Base-by-base conservation (phyloP, 2,329 filamentous ascomycete genomes). In the Fusarium compactum region DNA sequence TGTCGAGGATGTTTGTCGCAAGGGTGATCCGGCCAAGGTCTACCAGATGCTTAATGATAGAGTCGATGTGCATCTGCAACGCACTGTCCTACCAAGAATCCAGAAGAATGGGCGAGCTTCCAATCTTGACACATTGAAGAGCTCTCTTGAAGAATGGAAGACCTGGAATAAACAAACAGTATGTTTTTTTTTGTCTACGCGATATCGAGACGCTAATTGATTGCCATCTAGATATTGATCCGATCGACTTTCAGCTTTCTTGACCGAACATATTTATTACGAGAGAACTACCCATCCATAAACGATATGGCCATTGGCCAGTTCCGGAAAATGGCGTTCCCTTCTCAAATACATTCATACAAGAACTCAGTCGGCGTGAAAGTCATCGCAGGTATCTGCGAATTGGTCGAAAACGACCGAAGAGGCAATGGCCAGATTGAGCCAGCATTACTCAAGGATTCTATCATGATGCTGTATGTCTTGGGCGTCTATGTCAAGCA, bases 171-270 rank as follows among this genome's bases (percentile, higher is more conserved):
- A 86, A 43, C 92, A 96, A 79, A 85, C 94, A 81, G 92, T 93
- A 84, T 72, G 88, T 38, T 41, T 22, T 41, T 22, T 8, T 29
- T 20, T 41, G 27, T 25, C 27, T 41, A 22, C 44, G 11, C 12
- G 15, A 47, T 20, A 10, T 22, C 34, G 32, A 20, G 25, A 58
- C 73, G 32, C 69, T 63, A 45, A 55, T 41, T 58, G 40, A 62
- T 54, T 32, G 18, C 20, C n/a, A 25, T 27, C 11, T 48, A 94
- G 90, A 87, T 90, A 70, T 90, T 91, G 16, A 88, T 99, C 55
- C 89, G 94, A 51, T 95, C 92, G 69, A 92, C 97, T 41, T 98
- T 98, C 81, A 97, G 94, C 82, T 99, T 95, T 76, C 87, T 99
- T 70, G 95, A 99, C 78, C 90, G 96, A 68, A 93, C 94, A 4